Base-by-base conservation (phyloP, 106 monocot species). In the Acorus calamus region DNA sequence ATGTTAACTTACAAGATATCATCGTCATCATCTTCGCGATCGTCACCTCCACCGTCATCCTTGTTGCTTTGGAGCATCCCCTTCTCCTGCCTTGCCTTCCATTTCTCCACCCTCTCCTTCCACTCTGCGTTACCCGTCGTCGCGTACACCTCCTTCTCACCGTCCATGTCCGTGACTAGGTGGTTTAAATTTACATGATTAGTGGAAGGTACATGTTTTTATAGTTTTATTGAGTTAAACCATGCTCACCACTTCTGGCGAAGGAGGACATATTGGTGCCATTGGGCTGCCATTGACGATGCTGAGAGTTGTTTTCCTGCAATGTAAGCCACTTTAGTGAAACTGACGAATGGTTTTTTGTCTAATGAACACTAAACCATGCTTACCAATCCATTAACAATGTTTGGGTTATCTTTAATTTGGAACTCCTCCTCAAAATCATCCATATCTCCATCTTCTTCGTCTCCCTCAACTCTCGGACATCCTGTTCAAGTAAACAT, bases 81-180 rank as follows among this genome's bases (percentile, higher is more conserved):
- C 75, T 76, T 84, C 51, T 86, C 81, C 47, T 94, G 89, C 47
- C 59, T 84, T 42, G 69, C 72, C 61, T 89, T 94, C 94, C 94
- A 94, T 55, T 89, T 89, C 61, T 86, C 89, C 42, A 94, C 81
- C 67, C 89, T 74, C 12, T 89, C 93, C 61, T 81, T 81, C 93
- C 93, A 94, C 50, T 85, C 88, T 57, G 75, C 55, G 53, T 73
- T 73, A 11, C 66, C 77, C 28, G 28, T 28, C 28, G 28, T 28
- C 28, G 28, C 28, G 48, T 84, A 68, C 67, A 70, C 60, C 45
- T 86, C 81, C 76, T 86, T 77, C 60, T 93, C 85, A 4, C 47
- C 80, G 42, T 89, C 89, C 8, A 83, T 66, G 2, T 83, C 88
- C 74, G 28, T 28, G 1, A 28, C 28, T 28, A 28, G 0, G 28